A percentile compares a stretch with the other conserved stretches of the same genome.
These are phyloP conservation scores for Leccinum subspadiceum DNA, from an alignment of 1,284 basidiomycete species.

Conservation along the genomic window DNA sequence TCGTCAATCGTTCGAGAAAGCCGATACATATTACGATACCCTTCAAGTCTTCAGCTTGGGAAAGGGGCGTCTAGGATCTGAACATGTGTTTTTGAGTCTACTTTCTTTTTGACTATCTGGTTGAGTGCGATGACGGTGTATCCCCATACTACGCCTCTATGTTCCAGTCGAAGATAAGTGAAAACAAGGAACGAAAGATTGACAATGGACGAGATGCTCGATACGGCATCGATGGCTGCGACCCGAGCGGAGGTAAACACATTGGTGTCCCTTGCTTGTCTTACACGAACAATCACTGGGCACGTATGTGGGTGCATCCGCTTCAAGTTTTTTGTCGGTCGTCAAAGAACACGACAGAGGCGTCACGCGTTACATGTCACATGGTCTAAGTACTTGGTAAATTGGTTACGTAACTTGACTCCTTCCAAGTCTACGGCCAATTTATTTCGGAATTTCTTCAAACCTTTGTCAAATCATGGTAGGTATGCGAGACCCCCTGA, in stretches of 20 bases:
- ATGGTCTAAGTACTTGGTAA: too few species aligned
- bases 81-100: conserved; percentile 64
- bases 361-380: too few species aligned
- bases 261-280: conserved; percentile 1
- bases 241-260: conserved; percentile 45
- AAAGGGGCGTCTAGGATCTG: conserved; percentile 59
- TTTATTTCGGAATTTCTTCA: too few species aligned
- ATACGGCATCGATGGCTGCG: conserved; percentile 35
- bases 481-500: too few species aligned
- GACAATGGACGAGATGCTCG: conserved; percentile 50
- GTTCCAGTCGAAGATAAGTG: conserved; percentile 13
- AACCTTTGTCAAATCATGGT: too few species aligned
- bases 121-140: conserved; percentile 73
- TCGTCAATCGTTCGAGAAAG: conserved; percentile 67
- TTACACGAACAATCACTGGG: too few species aligned
- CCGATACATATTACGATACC: conserved; percentile 49
- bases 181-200: conserved; percentile 6
- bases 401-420: too few species aligned
- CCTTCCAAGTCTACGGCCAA: too few species aligned
- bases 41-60: conserved; percentile 43
- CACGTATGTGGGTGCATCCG: conserved; percentile 39
- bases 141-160: conserved; percentile 55
- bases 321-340: conserved; percentile 45
- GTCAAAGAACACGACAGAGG: too few species aligned
- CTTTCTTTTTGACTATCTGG: conserved; percentile 62